phyloP scores from a whole-genome alignment of 257 asterid genomes.

The Nicotiana undulata region DNA sequence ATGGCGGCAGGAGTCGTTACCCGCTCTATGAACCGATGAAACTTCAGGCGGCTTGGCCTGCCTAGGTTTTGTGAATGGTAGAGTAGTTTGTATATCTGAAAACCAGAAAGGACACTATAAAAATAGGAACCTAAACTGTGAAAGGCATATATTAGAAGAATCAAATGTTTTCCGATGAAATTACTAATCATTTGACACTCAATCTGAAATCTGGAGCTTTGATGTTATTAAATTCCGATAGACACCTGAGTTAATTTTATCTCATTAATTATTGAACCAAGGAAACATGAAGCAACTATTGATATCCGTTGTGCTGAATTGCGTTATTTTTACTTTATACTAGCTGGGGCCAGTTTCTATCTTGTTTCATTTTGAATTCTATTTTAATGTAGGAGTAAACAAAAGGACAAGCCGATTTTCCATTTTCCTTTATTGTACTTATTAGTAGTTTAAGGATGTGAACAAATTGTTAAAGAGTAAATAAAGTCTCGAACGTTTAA shows the following conservation, averaged over 20 bases:
- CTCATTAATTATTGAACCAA: neutral
- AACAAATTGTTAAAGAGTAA: no score
- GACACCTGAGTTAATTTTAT: neutral
- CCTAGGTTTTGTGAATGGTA: conserved; percentile 7
- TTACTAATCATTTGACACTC: neutral
- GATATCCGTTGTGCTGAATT: no score
- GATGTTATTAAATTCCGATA: neutral
- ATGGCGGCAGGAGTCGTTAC: conserved; percentile 30
- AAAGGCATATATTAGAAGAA: neutral
- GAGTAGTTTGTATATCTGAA: conserved; percentile 16
- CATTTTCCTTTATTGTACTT: no score
- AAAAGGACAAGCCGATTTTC: no score
- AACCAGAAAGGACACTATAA: neutral
- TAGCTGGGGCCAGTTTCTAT: no score
- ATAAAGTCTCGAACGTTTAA: no score
- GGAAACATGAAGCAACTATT: no score
- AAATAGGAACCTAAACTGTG: neutral
- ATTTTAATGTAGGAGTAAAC: no score
- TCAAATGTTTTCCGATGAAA: neutral
- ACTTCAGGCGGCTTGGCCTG: neutral
- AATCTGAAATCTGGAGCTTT: neutral
- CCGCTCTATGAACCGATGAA: conserved; percentile 19
- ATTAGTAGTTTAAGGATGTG: no score
- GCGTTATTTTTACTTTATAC: no score
- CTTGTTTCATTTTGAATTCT: no score